Percentiles rank a stretch among this genome's conserved stretches.
These are phyloP conservation scores for Spathaspora sp. DNA, from an alignment of 1,139 yeast species.

Conservation along the genomic window DNA sequence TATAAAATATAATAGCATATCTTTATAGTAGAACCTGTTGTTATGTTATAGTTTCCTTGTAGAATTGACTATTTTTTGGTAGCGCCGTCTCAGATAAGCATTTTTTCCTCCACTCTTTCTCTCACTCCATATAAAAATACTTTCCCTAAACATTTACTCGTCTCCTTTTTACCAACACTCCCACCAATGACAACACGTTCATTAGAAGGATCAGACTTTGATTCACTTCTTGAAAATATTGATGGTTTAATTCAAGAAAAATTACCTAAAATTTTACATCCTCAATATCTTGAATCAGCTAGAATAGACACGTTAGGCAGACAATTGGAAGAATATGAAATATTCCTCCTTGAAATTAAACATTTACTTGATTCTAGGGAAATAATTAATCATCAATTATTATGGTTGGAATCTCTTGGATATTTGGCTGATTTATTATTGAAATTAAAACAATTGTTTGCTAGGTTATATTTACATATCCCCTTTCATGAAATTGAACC, in stretches of 20 bases:
- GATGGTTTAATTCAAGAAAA: slow-evolving; percentile 4
- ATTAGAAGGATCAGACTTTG: not conserved
- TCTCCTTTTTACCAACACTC: not conserved
- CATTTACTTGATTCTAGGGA: slow-evolving; percentile 4
- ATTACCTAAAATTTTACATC: slow-evolving; percentile 4
- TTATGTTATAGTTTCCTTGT: too few relatives aligned
- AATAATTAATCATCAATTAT: slow-evolving; percentile 7
- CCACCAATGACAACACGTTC: not conserved
- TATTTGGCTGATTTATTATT: slow-evolving; percentile 4
- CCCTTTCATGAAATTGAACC: slow-evolving; percentile 9
- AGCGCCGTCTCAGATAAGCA: too few relatives aligned
- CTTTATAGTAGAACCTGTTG: too few relatives aligned
- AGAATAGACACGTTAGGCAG: slow-evolving; percentile 3
- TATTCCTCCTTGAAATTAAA: slow-evolving; percentile 6
- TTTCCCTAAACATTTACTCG: not conserved
- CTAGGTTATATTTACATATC: slow-evolving; percentile 6
- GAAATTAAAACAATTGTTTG: slow-evolving; percentile 6
- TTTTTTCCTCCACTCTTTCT: too few relatives aligned
- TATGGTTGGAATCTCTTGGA: slow-evolving; percentile 12
- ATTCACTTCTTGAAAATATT: not conserved
- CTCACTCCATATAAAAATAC: too few relatives aligned
- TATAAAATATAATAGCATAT: too few relatives aligned
- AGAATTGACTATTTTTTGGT: too few relatives aligned
- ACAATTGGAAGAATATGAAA: slow-evolving; percentile 7
- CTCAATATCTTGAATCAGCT: not conserved